Evolutionary conservation across 805 yeast species (phyloP).

Genomic region (Debaryomyces castellii): DNA sequence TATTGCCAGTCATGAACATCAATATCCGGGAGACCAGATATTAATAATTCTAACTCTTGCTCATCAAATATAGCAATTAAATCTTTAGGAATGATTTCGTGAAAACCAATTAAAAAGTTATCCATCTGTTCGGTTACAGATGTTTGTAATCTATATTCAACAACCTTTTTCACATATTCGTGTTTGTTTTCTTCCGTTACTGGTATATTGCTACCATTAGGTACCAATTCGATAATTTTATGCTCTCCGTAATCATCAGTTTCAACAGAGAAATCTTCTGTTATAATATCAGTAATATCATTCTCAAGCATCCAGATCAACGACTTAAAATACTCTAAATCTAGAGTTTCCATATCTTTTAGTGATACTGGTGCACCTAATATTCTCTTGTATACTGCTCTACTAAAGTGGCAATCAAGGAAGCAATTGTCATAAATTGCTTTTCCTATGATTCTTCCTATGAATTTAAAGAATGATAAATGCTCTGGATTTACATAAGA

Average conservation of each 20-base stretch:
- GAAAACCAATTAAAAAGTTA: conserved; percentile 81
- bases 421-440: conserved; percentile 86
- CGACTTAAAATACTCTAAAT: conserved; percentile 88
- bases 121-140: conserved; percentile 88
- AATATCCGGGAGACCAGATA: conserved; percentile 94
- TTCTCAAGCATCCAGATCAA: conserved; percentile 95
- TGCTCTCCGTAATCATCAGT: conserved; percentile 92
- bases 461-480: conserved; percentile 86
- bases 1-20: conserved; percentile 95
- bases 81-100: conserved; percentile 83
- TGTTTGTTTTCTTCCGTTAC: conserved; percentile 90
- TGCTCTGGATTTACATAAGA: conserved; percentile 94
- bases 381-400: conserved; percentile 90
- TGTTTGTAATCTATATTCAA: conserved; percentile 79
- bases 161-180: conserved; percentile 83
- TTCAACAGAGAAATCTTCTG: conserved; percentile 91
- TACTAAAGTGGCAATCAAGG: conserved; percentile 90
- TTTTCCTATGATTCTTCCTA: conserved; percentile 91
- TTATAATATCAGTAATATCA: conserved; percentile 92
- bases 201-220: conserved; percentile 76
- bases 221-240: conserved; percentile 76
- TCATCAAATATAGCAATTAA: conserved; percentile 87
- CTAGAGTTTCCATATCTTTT: conserved; percentile 92
- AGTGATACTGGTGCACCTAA: conserved; percentile 77
- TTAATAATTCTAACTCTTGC: conserved; percentile 87